Percentiles rank a stretch among this genome's conserved stretches.
phyloP scores from a whole-genome alignment of 176 grass and related monocot species.

The Zea luxurians region DNA sequence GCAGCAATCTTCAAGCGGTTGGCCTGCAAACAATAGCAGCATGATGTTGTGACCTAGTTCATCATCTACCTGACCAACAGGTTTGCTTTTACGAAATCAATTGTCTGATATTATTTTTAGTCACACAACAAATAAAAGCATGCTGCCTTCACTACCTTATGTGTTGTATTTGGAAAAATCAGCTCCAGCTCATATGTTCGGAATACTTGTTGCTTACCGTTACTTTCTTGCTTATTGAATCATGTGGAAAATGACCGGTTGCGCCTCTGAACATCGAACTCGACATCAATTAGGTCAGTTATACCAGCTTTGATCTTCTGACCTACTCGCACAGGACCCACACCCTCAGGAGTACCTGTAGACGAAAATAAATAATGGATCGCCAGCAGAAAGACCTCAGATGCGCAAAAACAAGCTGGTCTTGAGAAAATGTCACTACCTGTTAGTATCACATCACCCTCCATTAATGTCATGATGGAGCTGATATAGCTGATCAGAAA shows the following conservation, averaged over 20 bases:
- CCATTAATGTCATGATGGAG: slow-evolving; percentile 78
- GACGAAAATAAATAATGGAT: slow-evolving; percentile 6
- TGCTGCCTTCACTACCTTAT: neutral
- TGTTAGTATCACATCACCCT: slow-evolving; percentile 88
- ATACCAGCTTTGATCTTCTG: slow-evolving; percentile 95
- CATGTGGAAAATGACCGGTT: slow-evolving; percentile 29
- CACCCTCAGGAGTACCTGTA: slow-evolving; percentile 80
- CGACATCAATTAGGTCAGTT: slow-evolving; percentile 69
- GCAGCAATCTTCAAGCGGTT: neutral
- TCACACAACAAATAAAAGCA: neutral
- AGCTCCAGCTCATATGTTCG: neutral
- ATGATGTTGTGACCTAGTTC: too few species aligned
- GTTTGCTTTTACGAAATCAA: neutral
- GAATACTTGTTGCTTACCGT: slow-evolving; percentile 8
- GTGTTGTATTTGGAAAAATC: slow-evolving; percentile 2
- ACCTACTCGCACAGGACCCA: slow-evolving; percentile 74
- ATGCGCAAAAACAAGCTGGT: neutral
- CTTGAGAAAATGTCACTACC: slow-evolving; percentile 44
- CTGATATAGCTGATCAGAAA: slow-evolving; percentile 91
- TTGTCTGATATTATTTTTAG: neutral
- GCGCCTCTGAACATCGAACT: slow-evolving; percentile 84
- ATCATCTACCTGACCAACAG: neutral
- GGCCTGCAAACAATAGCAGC: neutral
- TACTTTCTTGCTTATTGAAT: slow-evolving; percentile 21
- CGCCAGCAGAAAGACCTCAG: neutral